Evolutionary conservation across 1,284 basidiomycete genomes (phyloP), one percentile per base, ranked within the genome.

Genomic region (Puccinia coronata): DNA sequence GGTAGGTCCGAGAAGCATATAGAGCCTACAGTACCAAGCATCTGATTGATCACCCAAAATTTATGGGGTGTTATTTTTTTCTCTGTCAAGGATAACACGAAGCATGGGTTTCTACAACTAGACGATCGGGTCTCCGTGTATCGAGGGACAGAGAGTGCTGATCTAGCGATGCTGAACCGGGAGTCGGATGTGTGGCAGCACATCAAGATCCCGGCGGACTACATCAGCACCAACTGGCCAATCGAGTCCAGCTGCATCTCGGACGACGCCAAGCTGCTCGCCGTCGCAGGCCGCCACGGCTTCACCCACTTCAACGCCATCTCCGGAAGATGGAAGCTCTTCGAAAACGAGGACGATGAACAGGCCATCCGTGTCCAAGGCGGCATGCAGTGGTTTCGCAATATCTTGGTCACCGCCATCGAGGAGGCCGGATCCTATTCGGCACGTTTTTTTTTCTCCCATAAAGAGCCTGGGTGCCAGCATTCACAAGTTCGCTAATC

Each of bases 91-190:
- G 95, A 96, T 85, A 96, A 96, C 84, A 94, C 94, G 2, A 90
- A 94, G 83, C 96, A 97, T 85, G 96, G 94, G 0, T 97, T 98
- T 86, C 88, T 98, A 51, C 95, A 98, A 86, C 91, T 96, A 90
- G 95, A 98, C 84, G 95, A 98, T 85, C 90, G 94, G 55, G 92
- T 95, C 0, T 89, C 98, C 3, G 91, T 99, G n/a, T 99, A 98
- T 86, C 91, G 97, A 82, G 96, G 97, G 2, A 93, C 94, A 28
- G 96, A 99, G 86, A 95, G 98, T 86, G 95, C 95, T 11, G 96
- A 99, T 85, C 93, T 97, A 91, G 96, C 94, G 85, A 92, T 99
- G 70, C 98, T 99, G 86, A 98, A 98, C 85, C 96, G 96, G n/a
- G 96, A 98, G 85, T 94, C 94, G 2, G 96, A 98, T 84, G 95